Evolutionary conservation across 768 basidiomycete species (phyloP).

Genomic region (Lepiota venenata): DNA sequence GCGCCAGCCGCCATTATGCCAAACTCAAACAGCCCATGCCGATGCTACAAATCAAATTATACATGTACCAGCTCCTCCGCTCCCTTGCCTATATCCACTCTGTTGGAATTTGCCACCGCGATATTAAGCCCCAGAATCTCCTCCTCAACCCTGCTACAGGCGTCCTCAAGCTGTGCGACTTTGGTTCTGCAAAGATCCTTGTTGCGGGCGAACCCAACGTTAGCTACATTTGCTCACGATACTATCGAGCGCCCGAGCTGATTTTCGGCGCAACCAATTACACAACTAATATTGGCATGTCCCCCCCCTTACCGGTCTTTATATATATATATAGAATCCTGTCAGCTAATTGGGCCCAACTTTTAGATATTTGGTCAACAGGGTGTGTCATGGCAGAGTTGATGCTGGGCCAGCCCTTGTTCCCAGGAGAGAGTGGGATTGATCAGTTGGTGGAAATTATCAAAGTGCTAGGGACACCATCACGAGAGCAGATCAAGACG

Average conservation of each 20-base stretch:
- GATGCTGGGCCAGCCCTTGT: constrained; percentile 98
- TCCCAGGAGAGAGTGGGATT: constrained; percentile 98
- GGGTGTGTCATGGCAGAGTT: constrained; percentile 99
- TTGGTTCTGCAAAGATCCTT: constrained; percentile 98
- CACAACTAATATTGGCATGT: constrained; percentile 96
- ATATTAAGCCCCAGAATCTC: constrained; percentile 99
- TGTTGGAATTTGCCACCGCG: constrained; percentile 98
- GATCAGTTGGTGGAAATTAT: constrained; percentile 99
- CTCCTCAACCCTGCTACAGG: constrained; percentile 96
- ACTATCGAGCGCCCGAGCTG: constrained; percentile 98
- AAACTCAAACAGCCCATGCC: constrained; percentile 99
- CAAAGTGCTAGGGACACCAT: constrained; percentile 98
- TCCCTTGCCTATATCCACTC: constrained; percentile 99
- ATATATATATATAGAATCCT: constrained; percentile 8
- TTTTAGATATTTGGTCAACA: constrained; percentile 95
- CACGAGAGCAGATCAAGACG: constrained; percentile 99
- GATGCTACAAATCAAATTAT: constrained; percentile 98
- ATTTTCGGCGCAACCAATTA: constrained; percentile 99
- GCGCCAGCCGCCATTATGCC: constrained; percentile 97
- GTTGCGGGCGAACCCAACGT: constrained; percentile 98
- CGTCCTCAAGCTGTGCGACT: constrained; percentile 96
- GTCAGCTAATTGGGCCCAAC: constrained; percentile 13
- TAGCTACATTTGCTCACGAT: constrained; percentile 99
- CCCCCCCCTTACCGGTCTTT: not conserved
- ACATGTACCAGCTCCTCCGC: constrained; percentile 99